These are phyloP conservation scores for Osmanthus fragrans DNA, from an alignment of 257 asterid species.

Conservation along the genomic window DNA sequence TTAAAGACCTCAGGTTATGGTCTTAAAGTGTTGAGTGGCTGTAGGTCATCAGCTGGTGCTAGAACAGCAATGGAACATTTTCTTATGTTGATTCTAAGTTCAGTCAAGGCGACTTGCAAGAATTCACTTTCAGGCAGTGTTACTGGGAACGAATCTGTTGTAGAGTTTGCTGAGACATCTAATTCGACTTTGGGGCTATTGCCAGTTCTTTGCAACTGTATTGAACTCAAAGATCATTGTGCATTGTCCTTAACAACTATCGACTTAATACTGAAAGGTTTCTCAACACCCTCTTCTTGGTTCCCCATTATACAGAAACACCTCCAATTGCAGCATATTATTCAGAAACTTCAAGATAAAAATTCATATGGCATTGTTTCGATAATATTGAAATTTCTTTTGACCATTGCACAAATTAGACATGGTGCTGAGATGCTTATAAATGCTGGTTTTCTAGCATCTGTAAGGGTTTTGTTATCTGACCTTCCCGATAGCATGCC, in stretches of 20 bases:
- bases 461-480: constrained; percentile 53
- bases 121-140: constrained; percentile 27
- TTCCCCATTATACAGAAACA: constrained; percentile 72
- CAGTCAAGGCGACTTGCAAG: constrained; percentile 44
- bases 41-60: constrained; percentile 43
- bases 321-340: constrained; percentile 58
- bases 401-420: constrained; percentile 74
- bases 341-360: constrained; percentile 68
- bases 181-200: constrained; percentile 61
- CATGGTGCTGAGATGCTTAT: constrained; percentile 86
- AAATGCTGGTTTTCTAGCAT: constrained; percentile 69
- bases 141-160: constrained; percentile 33
- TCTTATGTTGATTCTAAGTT: constrained; percentile 64
- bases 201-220: constrained; percentile 76
- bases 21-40: constrained; percentile 64
- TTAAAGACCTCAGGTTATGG: constrained; percentile 68
- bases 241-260: constrained; percentile 65
- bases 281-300: constrained; percentile 72
- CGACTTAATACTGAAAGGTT: constrained; percentile 64
- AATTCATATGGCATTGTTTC: constrained; percentile 36
- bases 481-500: constrained; percentile 51
- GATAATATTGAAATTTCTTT: constrained; percentile 63
- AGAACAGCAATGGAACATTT: constrained; percentile 45
- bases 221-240: constrained; percentile 54
- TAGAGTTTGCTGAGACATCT: constrained; percentile 56